Conservation (phyloP, 164 flowering plant species). For the Umbellularia californica region DNA sequence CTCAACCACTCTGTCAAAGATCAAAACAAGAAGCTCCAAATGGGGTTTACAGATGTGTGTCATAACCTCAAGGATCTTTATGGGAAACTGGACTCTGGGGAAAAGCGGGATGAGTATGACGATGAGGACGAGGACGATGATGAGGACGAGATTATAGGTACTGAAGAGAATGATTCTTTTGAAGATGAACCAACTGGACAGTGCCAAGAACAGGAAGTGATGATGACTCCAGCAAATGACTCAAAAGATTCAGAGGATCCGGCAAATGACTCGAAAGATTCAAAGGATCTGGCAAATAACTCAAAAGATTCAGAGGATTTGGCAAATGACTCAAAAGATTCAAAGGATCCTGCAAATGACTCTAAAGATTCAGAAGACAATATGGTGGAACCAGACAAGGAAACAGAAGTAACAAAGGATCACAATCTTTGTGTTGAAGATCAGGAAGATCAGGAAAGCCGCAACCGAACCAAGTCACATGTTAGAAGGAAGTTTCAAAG, state of each 20-base stretch:
- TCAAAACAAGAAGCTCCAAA: conserved; percentile 31
- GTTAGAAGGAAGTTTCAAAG: too few relatives aligned
- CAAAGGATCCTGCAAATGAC: neutral
- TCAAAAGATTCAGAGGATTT: neutral
- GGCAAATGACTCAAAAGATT: neutral
- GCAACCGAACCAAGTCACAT: neutral
- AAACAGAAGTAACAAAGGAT: conserved; percentile 6
- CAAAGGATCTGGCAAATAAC: neutral
- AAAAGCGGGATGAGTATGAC: conserved; percentile 11
- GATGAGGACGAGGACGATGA: neutral
- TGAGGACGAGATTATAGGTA: conserved; percentile 11
- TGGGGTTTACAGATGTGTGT: conserved; percentile 42
- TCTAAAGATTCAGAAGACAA: neutral
- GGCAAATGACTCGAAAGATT: neutral
- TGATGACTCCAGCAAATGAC: neutral
- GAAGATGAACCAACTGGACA: neutral
- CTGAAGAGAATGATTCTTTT: conserved; percentile 14
- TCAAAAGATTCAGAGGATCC: neutral
- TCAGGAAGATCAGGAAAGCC: conserved; percentile 20
- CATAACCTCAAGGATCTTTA: conserved; percentile 40
- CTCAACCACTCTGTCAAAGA: conserved; percentile 32
- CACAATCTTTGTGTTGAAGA: conserved; percentile 1
- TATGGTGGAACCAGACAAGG: conserved; percentile 1
- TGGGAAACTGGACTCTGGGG: conserved; percentile 31
- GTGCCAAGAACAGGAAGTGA: neutral